Evolutionary conservation across 2,329 filamentous ascomycete genomes (phyloP).

Genomic region (Lojkania enalia): DNA sequence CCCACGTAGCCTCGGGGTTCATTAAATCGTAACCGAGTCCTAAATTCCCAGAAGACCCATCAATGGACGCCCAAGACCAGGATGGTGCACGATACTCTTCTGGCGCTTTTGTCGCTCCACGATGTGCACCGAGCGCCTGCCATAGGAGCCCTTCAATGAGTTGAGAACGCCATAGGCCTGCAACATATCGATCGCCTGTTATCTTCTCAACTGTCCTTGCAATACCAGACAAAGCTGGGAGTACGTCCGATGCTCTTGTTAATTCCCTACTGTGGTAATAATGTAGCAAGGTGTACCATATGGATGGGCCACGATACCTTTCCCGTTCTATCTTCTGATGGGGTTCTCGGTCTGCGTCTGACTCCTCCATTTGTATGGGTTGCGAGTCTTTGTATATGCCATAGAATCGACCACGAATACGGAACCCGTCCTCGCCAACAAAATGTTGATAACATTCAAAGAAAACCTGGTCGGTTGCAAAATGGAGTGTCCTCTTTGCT

Average conservation of each 20-base stretch:
- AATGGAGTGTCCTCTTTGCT: constrained; percentile 9
- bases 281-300: constrained; percentile 6
- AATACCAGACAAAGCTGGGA: constrained; percentile 12
- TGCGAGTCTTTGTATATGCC: constrained; percentile 1
- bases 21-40: constrained; percentile 1
- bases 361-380: background rate
- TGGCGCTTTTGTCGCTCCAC: background rate
- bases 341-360: no score
- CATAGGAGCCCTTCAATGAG: constrained; percentile 12
- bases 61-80: constrained; percentile 13
- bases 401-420: background rate
- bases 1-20: background rate
- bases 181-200: constrained; percentile 10
- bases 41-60: constrained; percentile 4
- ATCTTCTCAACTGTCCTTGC: constrained; percentile 2
- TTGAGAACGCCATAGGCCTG: constrained; percentile 11
- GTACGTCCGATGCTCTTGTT: constrained; percentile 12
- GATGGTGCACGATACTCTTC: constrained; percentile 11
- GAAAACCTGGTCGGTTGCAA: constrained; percentile 7
- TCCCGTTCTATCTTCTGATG: no score
- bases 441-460: constrained; percentile 13
- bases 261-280: constrained; percentile 4
- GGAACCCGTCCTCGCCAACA: constrained; percentile 9
- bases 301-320: constrained; percentile 3
- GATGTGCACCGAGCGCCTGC: constrained; percentile 2